These are phyloP conservation scores for Fusarium bulbicola DNA, from an alignment of 2,329 filamentous ascomycete genomes.

Conservation along the genomic window DNA sequence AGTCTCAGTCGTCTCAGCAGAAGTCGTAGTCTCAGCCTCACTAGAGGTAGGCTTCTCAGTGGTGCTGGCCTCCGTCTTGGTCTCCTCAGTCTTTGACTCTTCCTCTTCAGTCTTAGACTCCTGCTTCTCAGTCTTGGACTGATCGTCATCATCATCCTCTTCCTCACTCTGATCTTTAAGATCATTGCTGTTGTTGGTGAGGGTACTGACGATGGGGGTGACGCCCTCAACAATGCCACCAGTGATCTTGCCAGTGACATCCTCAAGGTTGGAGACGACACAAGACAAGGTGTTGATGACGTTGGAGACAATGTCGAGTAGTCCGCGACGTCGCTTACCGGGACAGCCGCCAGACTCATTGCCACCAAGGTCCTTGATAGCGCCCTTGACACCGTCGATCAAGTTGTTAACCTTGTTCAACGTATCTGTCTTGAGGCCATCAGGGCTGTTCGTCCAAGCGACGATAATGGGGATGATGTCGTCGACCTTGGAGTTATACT, in stretches of 20 bases:
- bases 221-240: constrained; percentile 9
- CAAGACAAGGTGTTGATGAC: constrained; percentile 9
- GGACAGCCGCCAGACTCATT: not conserved
- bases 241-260: constrained; percentile 5
- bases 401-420: constrained; percentile 18
- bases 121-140: constrained; percentile 1
- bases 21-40: not conserved
- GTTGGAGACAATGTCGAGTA: not conserved
- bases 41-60: not conserved
- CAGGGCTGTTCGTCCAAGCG: constrained; percentile 4
- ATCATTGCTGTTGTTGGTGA: constrained; percentile 3
- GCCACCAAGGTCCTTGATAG: constrained; percentile 9
- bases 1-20: not conserved
- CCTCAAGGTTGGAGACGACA: not conserved
- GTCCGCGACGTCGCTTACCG: constrained; percentile 3
- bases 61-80: not conserved
- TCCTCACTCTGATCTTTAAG: constrained; percentile 18
- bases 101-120: not conserved
- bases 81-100: not conserved
- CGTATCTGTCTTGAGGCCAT: constrained; percentile 2
- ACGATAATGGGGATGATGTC: constrained; percentile 12
- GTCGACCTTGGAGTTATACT: constrained; percentile 1
- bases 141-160: not conserved
- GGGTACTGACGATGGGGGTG: not conserved
- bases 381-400: constrained; percentile 6